Conservation (phyloP, 441 rosid genomes). For the Mallotus japonicus region DNA sequence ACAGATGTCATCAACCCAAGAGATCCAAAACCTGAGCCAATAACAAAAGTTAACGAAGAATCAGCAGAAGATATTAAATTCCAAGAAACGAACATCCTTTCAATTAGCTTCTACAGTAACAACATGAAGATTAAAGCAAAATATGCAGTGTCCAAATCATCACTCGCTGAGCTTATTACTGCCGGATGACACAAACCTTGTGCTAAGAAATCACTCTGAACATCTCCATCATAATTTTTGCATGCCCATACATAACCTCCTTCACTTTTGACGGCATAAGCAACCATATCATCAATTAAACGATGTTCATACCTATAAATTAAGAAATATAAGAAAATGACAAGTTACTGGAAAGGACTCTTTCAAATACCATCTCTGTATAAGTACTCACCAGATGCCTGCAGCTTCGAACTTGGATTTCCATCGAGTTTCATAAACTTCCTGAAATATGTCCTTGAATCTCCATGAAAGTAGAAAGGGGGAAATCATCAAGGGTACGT, state of each 20-base stretch:
- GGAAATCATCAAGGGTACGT: neutral
- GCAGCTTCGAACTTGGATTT: conserved; percentile 80
- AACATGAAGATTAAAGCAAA: neutral
- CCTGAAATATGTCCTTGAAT: conserved; percentile 95
- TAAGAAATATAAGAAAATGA: conserved; percentile 6
- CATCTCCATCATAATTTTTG: conserved; percentile 97
- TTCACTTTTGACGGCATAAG: conserved; percentile 87
- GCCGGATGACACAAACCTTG: conserved; percentile 53
- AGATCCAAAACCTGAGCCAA: conserved; percentile 80
- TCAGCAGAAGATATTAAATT: neutral
- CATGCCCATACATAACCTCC: conserved; percentile 99
- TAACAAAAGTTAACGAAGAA: conserved; percentile 11
- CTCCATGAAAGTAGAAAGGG: conserved; percentile 33
- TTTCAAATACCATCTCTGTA: neutral
- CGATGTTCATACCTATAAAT: conserved; percentile 84
- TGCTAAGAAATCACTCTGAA: conserved; percentile 95
- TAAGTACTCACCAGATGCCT: conserved; percentile 66
- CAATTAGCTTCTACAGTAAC: neutral
- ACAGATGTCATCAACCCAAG: conserved; percentile 95
- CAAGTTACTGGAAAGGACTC: conserved; percentile 10
- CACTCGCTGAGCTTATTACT: neutral
- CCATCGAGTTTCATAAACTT: conserved; percentile 75
- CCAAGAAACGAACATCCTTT: neutral
- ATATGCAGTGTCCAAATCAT: neutral
- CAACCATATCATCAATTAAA: conserved; percentile 96